phyloP scores from a whole-genome alignment of 2,329 filamentous ascomycete genomes.

The Aspergillus clavatus region DNA sequence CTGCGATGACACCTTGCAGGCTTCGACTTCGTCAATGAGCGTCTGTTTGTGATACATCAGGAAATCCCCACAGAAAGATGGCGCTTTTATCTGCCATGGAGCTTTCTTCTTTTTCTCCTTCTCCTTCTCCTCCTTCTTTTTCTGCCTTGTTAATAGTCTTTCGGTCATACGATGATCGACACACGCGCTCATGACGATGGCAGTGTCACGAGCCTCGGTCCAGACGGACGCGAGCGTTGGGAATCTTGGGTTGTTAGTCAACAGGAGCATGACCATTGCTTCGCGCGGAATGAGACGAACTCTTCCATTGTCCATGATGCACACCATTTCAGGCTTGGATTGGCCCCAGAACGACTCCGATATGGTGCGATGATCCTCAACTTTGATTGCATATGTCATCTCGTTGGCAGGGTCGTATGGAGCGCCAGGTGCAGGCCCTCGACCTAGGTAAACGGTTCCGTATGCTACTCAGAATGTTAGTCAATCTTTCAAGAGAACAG shows the following conservation, averaged over 20 bases:
- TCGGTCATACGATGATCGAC: constrained; percentile 13
- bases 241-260: constrained; percentile 22
- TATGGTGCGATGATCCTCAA: background rate
- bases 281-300: constrained; percentile 23
- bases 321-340: background rate
- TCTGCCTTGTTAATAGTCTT: no score
- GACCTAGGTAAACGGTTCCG: background rate
- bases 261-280: constrained; percentile 23
- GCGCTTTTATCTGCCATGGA: constrained; percentile 9
- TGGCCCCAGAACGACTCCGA: background rate
- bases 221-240: constrained; percentile 28
- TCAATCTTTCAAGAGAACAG: background rate
- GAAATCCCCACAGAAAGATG: background rate
- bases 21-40: constrained; percentile 21
- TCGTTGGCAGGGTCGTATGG: background rate
- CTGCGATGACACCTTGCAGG: constrained; percentile 27
- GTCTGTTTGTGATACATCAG: constrained; percentile 15
- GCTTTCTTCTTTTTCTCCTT: background rate
- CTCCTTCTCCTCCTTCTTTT: no score
- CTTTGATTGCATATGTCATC: background rate
- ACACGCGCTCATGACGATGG: constrained; percentile 28
- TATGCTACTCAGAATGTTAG: background rate
- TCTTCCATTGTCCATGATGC: background rate
- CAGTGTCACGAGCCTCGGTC: constrained; percentile 16
- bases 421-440: no score